These are phyloP conservation scores for Phyllosticta citriasiana DNA, from an alignment of 2,329 filamentous ascomycete species.

Conservation along the genomic window DNA sequence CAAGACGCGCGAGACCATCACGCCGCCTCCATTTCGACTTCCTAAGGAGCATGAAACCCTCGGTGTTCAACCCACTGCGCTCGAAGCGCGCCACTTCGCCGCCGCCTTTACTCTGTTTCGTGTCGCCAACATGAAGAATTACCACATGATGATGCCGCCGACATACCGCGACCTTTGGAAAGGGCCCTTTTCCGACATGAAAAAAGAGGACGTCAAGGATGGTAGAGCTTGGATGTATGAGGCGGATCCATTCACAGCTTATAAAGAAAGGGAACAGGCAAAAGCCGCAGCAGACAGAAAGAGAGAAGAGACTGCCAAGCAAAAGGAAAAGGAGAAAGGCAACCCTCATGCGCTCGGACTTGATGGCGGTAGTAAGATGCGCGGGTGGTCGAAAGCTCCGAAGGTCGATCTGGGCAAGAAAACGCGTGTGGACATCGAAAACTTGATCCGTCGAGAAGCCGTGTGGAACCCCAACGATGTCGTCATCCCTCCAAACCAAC, in stretches of 20 bases:
- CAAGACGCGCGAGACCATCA: slow-evolving; percentile 71
- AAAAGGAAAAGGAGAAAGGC: slow-evolving; percentile 50
- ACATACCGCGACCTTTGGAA: slow-evolving; percentile 89
- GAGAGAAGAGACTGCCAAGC: slow-evolving; percentile 51
- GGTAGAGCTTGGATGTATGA: slow-evolving; percentile 85
- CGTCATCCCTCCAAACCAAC: slow-evolving; percentile 49
- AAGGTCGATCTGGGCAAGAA: slow-evolving; percentile 88
- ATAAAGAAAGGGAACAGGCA: slow-evolving; percentile 69
- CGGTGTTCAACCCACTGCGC: slow-evolving; percentile 63
- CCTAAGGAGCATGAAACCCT: slow-evolving; percentile 67
- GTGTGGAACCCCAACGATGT: slow-evolving; percentile 81
- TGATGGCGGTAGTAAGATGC: slow-evolving; percentile 40
- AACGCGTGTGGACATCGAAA: slow-evolving; percentile 69
- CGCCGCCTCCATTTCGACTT: slow-evolving; percentile 71
- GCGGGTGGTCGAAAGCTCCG: slow-evolving; percentile 73
- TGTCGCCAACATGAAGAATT: slow-evolving; percentile 89
- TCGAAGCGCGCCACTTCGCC: slow-evolving; percentile 89
- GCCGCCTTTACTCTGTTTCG: slow-evolving; percentile 86
- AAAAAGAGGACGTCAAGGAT: slow-evolving; percentile 67
- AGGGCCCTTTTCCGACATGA: slow-evolving; percentile 70
- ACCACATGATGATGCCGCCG: slow-evolving; percentile 88
- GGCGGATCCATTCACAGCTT: slow-evolving; percentile 80
- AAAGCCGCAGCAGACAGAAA: slow-evolving; percentile 70
- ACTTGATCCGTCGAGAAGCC: slow-evolving; percentile 63
- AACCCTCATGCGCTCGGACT: slow-evolving; percentile 18